These are phyloP conservation scores for Trametes cinnabarina DNA, from an alignment of 768 basidiomycete species.

Conservation along the genomic window DNA sequence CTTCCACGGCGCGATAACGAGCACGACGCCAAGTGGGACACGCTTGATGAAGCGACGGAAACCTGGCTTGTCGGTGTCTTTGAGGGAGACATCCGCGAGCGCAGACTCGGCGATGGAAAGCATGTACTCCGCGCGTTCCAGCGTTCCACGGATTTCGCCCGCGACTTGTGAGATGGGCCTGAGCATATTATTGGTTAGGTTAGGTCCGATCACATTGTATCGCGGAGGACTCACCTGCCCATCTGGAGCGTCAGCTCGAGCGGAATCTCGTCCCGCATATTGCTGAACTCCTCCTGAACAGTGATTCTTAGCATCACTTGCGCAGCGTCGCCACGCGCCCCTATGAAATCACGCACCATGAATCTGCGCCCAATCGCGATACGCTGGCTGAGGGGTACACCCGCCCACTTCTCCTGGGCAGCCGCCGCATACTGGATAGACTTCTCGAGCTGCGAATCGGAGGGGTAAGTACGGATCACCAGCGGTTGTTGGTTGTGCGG, in stretches of 20 bases:
- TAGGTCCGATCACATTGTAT: not conserved
- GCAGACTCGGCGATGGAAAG: slow-evolving; percentile 74
- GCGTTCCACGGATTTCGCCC: slow-evolving; percentile 78
- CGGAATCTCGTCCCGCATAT: slow-evolving; percentile 57
- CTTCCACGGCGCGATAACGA: slow-evolving; percentile 94
- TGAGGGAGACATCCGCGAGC: slow-evolving; percentile 71
- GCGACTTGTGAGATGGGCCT: slow-evolving; percentile 78
- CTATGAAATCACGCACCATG: slow-evolving; percentile 47
- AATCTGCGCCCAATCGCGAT: slow-evolving; percentile 72
- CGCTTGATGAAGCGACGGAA: slow-evolving; percentile 83
- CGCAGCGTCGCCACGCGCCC: not conserved
- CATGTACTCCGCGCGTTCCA: slow-evolving; percentile 83
- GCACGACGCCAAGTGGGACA: slow-evolving; percentile 80
- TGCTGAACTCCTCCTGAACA: slow-evolving; percentile 50
- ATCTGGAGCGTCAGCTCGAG: slow-evolving; percentile 85
- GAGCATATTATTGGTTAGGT: not conserved
- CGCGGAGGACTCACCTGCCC: slow-evolving; percentile 62
- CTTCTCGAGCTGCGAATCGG: slow-evolving; percentile 55
- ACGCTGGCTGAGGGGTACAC: slow-evolving; percentile 56
- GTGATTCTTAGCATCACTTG: not conserved
- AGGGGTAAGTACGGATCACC: slow-evolving; percentile 66
- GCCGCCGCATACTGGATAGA: slow-evolving; percentile 52
- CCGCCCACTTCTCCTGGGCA: slow-evolving; percentile 77
- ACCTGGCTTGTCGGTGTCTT: slow-evolving; percentile 78
- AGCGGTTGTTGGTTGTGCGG: slow-evolving; percentile 76